phyloP scores from a whole-genome alignment of 805 yeast genomes.

The Blastobotrys attinorum region DNA sequence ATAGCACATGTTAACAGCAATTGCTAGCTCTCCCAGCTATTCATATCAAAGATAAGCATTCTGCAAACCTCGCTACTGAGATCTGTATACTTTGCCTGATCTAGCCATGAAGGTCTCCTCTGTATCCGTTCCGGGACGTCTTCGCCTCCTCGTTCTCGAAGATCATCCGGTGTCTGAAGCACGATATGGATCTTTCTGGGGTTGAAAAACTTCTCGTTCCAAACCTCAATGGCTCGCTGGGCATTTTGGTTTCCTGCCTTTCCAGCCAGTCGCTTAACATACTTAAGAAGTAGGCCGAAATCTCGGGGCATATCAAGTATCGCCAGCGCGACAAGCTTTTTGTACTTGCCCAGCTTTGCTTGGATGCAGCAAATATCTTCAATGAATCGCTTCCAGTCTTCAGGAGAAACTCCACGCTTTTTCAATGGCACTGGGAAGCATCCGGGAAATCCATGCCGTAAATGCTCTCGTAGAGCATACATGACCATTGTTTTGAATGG shows the following conservation, averaged over 20 bases:
- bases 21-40: too few relatives aligned
- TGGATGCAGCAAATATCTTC: slow-evolving; percentile 1
- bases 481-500: neutral
- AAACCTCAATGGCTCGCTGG: neutral
- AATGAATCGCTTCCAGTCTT: slow-evolving; percentile 2
- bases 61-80: too few relatives aligned
- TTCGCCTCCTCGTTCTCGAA: too few relatives aligned
- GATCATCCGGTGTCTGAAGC: neutral
- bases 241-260: neutral
- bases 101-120: too few relatives aligned
- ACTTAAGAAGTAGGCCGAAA: neutral
- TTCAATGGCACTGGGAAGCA: neutral
- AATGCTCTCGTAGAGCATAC: neutral
- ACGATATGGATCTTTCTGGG: neutral
- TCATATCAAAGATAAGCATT: too few relatives aligned
- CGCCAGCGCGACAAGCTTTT: neutral
- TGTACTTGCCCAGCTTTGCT: neutral
- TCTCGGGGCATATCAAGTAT: neutral
- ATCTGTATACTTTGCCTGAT: too few relatives aligned
- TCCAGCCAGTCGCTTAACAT: neutral
- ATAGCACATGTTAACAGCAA: too few relatives aligned
- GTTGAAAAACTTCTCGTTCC: slow-evolving; percentile 2
- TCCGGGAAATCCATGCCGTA: neutral
- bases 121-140: too few relatives aligned
- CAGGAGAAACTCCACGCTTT: neutral